Conservation (phyloP, 768 basidiomycete species). For the Lactarius sanguifluus region DNA sequence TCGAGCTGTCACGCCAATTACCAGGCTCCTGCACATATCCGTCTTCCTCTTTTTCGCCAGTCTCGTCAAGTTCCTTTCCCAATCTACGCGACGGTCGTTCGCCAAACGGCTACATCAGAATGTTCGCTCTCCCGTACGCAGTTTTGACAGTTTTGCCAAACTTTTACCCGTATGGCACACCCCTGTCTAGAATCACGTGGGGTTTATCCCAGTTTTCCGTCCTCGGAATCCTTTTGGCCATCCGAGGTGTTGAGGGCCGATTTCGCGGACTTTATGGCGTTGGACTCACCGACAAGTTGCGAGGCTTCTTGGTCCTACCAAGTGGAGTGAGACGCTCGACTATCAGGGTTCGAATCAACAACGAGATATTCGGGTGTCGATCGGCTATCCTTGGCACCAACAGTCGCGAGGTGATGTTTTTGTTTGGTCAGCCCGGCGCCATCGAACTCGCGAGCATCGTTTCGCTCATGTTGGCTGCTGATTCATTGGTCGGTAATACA, state of each 20-base stretch:
- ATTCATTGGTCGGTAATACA: background rate
- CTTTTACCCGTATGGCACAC: background rate
- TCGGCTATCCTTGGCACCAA: background rate
- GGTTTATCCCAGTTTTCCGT: background rate
- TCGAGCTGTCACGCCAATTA: background rate
- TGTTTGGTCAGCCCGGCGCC: background rate
- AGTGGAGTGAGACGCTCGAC: background rate
- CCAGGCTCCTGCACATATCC: conserved; percentile 9
- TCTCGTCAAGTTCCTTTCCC: conserved; percentile 20
- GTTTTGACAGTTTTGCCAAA: conserved; percentile 1
- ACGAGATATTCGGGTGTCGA: background rate
- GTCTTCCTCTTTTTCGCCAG: conserved; percentile 17
- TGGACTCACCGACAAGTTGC: background rate
- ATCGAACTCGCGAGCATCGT: background rate
- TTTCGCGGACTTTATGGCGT: background rate
- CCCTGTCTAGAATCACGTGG: background rate
- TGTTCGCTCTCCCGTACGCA: background rate
- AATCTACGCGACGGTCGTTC: conserved; percentile 8
- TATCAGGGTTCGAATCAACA: background rate
- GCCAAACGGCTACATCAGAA: conserved; percentile 5
- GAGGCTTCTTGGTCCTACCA: background rate
- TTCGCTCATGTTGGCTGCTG: background rate
- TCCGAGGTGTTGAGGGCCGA: background rate
- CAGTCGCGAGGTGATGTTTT: background rate
- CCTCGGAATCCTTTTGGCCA: background rate